A percentile compares a stretch with the other conserved stretches of the same genome.
Conservation (phyloP, 2,329 filamentous ascomycete genomes). For the Beauveria caledonica region DNA sequence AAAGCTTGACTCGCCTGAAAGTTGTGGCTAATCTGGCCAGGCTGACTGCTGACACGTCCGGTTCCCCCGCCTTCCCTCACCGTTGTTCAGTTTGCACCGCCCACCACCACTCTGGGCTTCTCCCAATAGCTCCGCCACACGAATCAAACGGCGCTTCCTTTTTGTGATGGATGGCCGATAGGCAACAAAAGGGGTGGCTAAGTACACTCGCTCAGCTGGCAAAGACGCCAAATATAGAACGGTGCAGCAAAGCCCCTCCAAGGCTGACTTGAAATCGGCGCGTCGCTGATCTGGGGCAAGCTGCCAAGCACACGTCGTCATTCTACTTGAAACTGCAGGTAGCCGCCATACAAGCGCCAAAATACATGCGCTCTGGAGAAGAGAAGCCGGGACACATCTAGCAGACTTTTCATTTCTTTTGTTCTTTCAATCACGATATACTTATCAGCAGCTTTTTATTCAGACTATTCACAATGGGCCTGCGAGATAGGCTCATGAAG, state of each 20-base stretch:
- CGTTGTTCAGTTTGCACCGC: neutral
- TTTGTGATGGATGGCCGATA: neutral
- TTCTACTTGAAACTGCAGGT: neutral
- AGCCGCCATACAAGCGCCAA: neutral
- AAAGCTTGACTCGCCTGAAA: neutral
- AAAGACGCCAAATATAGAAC: neutral
- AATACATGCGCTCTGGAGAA: neutral
- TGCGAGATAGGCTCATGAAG: constrained; percentile 47
- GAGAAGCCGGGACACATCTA: neutral
- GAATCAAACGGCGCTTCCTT: neutral
- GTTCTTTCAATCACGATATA: neutral
- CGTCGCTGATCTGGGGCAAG: neutral
- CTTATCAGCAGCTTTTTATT: neutral
- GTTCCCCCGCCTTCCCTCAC: neutral
- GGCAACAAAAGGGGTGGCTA: neutral
- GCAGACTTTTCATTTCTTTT: neutral
- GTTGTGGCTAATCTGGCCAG: neutral
- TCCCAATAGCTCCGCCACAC: neutral
- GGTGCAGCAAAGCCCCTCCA: neutral
- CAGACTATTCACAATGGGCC: constrained; percentile 31
- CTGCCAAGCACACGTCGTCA: neutral
- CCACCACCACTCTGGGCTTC: neutral
- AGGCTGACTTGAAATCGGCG: neutral
- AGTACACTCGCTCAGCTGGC: neutral
- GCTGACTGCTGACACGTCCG: neutral